Conservation (phyloP, 805 yeast genomes). For the Wickerhamiella domercqiae region DNA sequence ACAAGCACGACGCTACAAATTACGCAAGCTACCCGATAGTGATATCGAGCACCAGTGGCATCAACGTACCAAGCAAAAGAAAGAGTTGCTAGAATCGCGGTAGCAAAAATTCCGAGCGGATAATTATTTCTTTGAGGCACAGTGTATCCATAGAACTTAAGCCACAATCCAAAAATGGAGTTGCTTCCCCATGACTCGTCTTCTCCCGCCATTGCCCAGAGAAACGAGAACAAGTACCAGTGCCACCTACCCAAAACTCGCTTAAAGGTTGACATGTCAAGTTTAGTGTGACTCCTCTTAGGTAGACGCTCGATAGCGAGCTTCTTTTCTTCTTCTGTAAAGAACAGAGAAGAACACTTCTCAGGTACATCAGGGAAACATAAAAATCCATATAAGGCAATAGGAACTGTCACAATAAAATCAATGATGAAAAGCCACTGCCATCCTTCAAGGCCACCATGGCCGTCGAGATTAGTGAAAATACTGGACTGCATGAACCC, state of each 20-base stretch:
- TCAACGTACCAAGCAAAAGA: background rate
- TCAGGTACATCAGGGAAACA: slow-evolving; percentile 35
- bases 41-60: background rate
- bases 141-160: background rate
- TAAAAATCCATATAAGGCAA: slow-evolving; percentile 30
- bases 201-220: background rate
- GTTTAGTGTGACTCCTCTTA: background rate
- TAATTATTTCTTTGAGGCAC: background rate
- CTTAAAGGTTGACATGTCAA: background rate
- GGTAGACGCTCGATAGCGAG: background rate
- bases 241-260: background rate
- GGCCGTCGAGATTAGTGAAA: slow-evolving; percentile 23
- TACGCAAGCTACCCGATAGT: background rate
- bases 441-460: slow-evolving; percentile 24
- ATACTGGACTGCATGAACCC: slow-evolving; percentile 47
- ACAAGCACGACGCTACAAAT: background rate
- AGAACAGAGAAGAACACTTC: slow-evolving; percentile 30
- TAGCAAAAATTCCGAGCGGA: background rate
- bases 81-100: background rate
- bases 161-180: background rate
- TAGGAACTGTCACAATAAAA: slow-evolving; percentile 30
- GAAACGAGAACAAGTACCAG: slow-evolving; percentile 1
- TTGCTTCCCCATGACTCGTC: background rate
- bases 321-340: slow-evolving; percentile 11
- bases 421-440: slow-evolving; percentile 36